These are phyloP conservation scores for Globisporangium polare DNA, from an alignment of 352 stramenopile genomes.

Conservation along the genomic window DNA sequence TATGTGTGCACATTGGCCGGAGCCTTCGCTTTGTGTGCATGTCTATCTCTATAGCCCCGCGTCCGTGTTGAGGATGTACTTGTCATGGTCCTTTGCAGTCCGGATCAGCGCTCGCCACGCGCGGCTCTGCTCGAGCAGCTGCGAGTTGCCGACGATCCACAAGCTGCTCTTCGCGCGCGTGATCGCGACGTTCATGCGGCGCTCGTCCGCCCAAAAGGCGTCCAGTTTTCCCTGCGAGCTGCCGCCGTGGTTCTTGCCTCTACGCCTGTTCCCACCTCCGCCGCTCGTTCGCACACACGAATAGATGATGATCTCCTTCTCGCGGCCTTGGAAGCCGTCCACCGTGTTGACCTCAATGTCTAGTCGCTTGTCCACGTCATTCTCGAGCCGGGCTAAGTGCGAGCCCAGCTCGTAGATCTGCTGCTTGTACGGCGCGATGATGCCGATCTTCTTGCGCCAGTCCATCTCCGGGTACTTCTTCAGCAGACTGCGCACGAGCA, in stretches of 20 bases:
- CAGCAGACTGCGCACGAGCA: constrained; percentile 91
- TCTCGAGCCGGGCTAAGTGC: constrained; percentile 60
- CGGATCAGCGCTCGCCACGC: constrained; percentile 69
- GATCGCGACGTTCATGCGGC: constrained; percentile 98
- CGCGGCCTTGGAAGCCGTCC: constrained; percentile 96
- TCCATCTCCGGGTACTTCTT: constrained; percentile 64
- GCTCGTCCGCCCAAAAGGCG: constrained; percentile 95
- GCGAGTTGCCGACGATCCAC: constrained; percentile 81
- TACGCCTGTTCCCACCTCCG: constrained; percentile 38
- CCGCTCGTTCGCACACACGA: constrained; percentile 95
- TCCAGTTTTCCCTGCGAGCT: constrained; percentile 25
- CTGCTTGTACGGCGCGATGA: constrained; percentile 99
- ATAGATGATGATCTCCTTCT: constrained; percentile 98
- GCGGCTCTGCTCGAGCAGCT: constrained; percentile 57
- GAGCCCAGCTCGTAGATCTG: constrained; percentile 91
- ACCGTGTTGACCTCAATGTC: constrained; percentile 93
- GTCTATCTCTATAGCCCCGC: constrained; percentile 11
- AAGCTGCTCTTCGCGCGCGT: constrained; percentile 96
- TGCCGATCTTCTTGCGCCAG: constrained; percentile 90
- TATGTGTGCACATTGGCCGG: too few species aligned
- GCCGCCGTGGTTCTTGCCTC: constrained; percentile 22
- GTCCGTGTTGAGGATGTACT: constrained; percentile 41
- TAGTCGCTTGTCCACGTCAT: constrained; percentile 35
- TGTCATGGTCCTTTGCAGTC: constrained; percentile 45
- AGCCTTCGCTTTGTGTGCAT: neutral